Evolutionary conservation across 2,329 filamentous ascomycete species (phyloP), one percentile per base, ranked within the genome.

Genomic region (Diaporthe ilicicola): DNA sequence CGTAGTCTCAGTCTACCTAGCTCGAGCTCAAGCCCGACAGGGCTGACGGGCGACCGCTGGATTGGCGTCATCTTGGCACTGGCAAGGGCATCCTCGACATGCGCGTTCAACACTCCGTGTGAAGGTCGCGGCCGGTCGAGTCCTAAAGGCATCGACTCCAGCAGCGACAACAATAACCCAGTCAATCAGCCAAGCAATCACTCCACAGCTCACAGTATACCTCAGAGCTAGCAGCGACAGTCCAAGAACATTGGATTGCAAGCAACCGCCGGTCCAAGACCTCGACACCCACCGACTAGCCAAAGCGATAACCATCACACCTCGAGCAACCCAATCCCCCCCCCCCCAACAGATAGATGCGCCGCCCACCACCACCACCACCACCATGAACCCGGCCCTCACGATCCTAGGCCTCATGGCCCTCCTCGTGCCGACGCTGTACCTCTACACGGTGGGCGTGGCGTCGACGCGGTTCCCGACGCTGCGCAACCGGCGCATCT

Each of bases 401-500:
- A 75, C 77, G 17, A 70, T 75, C 48, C 72, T 80, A 64, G 72
- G 76, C 48, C 74, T 81, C 61, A 78, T 83, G 71, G 76, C 85
- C 74, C 75, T 87, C 61, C 77, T 79, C 73, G 78, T 83, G 34
- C 87, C 87, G 3, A 78, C 84, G 68, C 78, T 89, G 59, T 89
- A 90, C 82, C 83, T 84, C 73, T 87, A 86, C 79, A 84, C 85
- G 4, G 83, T 82, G 32, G 81, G 82, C 51, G 78, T 84, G n/a
- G 80, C 85, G 51, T 82, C 84, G 73, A 76, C 82, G 32, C 82
- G 86, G 39, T 89, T 93, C 76, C 93, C 94, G 4, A 88, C 84
- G 54, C 84, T 98, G 74, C 86, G 86, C 76, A 92, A 94, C 84
- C 97, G 97, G 87, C 91, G 93, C 78, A 94, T 99, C 78, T 93